Base-by-base conservation (phyloP, 768 basidiomycete genomes). In the Mycena haematopus region DNA sequence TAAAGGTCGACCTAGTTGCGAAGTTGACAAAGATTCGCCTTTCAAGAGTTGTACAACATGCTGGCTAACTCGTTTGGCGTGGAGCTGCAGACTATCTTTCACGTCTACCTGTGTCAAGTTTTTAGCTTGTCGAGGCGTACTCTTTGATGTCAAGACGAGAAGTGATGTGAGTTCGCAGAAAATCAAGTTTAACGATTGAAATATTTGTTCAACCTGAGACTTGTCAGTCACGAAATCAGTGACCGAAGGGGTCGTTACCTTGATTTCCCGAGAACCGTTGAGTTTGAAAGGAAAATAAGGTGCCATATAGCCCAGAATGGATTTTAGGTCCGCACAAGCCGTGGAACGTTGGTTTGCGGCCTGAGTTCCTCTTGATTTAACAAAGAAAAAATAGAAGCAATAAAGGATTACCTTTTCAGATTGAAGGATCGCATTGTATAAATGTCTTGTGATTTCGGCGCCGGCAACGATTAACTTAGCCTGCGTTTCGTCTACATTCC, bases 251-350 rank as follows among this genome's bases (percentile, higher is more conserved):
- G 60, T 17, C 2, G 46, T 63, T 52, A 85, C 91, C 82, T 89
- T 89, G 65, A 83, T 79, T 70, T 91, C 89, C 47, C 82, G 79
- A 60, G 74, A 65, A 4, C 78, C 75, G 63, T 78, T 73, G 7
- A 77, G 74, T 44, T 70, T 73, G 74, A 94, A 95, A 1, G 96
- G 96, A 72, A 99, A 97, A 74, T 95, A 94, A 3, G 88, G 80
- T 6, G 86, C 74, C 83, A 96, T 90, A 70, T 93, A 87, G 13
- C 82, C 81, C 0, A 97, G 78, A 19, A 97, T 73, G 13, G 74
- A 74, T 58, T 77, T 78, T 45, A 94, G 78, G 55, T 88, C 84
- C 13, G 82, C 79, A 22, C 80, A 71, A 14, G 77, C 72, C 6
- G 58, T 54, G 8, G 65, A 67, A 21, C 68, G 62, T 52, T 72